phyloP scores from a whole-genome alignment of 2,329 filamentous ascomycete genomes.

The Mycocentrospora acerina region DNA sequence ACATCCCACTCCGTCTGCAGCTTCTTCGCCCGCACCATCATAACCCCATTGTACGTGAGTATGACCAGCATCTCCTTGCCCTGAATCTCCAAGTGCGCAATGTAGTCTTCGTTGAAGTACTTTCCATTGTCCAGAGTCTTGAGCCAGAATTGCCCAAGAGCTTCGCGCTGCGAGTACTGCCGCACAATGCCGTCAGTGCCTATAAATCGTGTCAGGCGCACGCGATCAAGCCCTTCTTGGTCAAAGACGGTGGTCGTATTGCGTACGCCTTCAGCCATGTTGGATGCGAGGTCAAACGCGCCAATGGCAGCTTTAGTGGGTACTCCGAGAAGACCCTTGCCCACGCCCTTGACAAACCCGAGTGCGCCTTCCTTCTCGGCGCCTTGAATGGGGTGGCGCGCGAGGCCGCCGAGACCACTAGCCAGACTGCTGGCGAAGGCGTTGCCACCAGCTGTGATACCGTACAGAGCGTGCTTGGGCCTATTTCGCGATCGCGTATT shows the following conservation, averaged over 20 bases:
- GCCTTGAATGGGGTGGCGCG: constrained; percentile 89
- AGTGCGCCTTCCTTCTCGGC: constrained; percentile 92
- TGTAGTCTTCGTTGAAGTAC: constrained; percentile 97
- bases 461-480: constrained; percentile 95
- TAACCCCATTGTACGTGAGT: constrained; percentile 66
- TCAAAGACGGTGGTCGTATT: constrained; percentile 99
- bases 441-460: constrained; percentile 92
- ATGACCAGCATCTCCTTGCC: constrained; percentile 83
- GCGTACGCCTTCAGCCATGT: constrained; percentile 94
- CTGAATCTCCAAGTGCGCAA: constrained; percentile 90
- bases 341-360: constrained; percentile 96
- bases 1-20: constrained; percentile 95
- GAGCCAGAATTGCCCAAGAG: constrained; percentile 96
- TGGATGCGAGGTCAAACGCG: constrained; percentile 94
- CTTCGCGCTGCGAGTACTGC: constrained; percentile 91
- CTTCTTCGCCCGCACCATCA: constrained; percentile 84
- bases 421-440: constrained; percentile 91
- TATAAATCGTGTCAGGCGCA: constrained; percentile 90
- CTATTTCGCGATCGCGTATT: constrained; percentile 92
- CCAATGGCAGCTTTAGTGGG: constrained; percentile 97
- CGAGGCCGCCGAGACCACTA: constrained; percentile 89
- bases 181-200: constrained; percentile 90
- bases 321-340: constrained; percentile 90
- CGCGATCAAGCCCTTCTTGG: constrained; percentile 87
- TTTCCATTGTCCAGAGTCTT: constrained; percentile 97